Base-by-base conservation (phyloP, 2,329 filamentous ascomycete genomes). In the Fonsecaea pedrosoi region DNA sequence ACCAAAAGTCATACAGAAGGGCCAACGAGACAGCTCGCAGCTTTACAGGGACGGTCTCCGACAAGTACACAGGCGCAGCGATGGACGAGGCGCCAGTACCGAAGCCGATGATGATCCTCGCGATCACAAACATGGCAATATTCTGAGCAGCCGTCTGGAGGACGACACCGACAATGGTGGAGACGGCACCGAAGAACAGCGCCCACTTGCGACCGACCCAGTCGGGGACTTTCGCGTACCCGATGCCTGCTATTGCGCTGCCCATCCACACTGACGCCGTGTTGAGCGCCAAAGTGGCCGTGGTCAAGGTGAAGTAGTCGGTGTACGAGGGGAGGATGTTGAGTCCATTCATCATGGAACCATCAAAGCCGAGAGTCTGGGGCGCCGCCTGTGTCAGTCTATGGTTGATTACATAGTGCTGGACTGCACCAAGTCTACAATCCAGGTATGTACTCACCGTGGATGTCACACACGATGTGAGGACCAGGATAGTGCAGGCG, bases 241-340 rank as follows among this genome's bases (percentile, higher is more conserved):
- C 68, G 7, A 85, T 72, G 0, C 79, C 79, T 21, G 80, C 82
- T 5, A 87, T 60, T 35, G 80, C 77, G 37, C 80, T 79, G 10
- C 85, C 85, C 57, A 87, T 84, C 71, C 82, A 86, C n/a, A 83
- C 80, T 1, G 83, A 82, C 0, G 84, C 82, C 4, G 84, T 87
- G 69, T 87, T 86, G 15, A 88, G 78, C 3, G 82, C 84, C 0
- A 79, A 83, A 0, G 84, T 86, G 0, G 82, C 81, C 0, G 82
- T 74, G n/a, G 76, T 86, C 7, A 87, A 80, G 3, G 80, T 70
- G 75, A 88, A 87, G 73, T 87, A 87, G 42, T 85, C 78, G 0
- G 79, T 82, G 72, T 87, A 88, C 0, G 81, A 82, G 0, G 85
- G 84, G 15, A 88, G 73, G 65, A 88, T 87, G 65, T 86, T 85